Evolutionary conservation across 345 rosid genomes (phyloP).

Genomic region (Erodium maritimum): DNA sequence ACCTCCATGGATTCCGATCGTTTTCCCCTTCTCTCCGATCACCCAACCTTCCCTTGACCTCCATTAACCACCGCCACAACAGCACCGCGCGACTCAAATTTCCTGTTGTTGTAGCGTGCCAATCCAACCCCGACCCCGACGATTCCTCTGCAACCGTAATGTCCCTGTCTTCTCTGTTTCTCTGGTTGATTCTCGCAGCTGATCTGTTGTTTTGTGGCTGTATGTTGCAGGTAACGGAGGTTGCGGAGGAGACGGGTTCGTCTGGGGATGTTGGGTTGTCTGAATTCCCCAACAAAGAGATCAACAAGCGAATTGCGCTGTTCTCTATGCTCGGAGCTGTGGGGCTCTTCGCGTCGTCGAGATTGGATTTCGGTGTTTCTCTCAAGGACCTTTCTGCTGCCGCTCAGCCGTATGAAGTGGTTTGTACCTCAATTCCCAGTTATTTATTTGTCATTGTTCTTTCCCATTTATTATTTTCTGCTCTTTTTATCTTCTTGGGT

Average conservation of each 20-base stretch:
- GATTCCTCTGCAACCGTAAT: slow-evolving; percentile 18
- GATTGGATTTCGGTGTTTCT: slow-evolving; percentile 74
- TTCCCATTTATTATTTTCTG: too few relatives aligned
- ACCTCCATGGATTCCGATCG: slow-evolving; percentile 29
- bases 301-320: slow-evolving; percentile 44
- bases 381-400: slow-evolving; percentile 59
- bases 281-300: slow-evolving; percentile 48
- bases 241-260: slow-evolving; percentile 19
- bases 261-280: slow-evolving; percentile 30
- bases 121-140: slow-evolving; percentile 22
- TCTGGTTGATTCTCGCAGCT: neutral
- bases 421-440: slow-evolving; percentile 1
- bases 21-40: slow-evolving; percentile 11
- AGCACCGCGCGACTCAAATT: slow-evolving; percentile 10
- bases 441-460: too few relatives aligned
- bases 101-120: slow-evolving; percentile 26
- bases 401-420: slow-evolving; percentile 72
- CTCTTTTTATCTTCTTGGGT: too few relatives aligned
- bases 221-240: slow-evolving; percentile 37
- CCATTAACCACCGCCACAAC: slow-evolving; percentile 3
- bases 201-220: slow-evolving; percentile 1
- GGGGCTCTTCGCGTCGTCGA: slow-evolving; percentile 42
- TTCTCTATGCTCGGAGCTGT: slow-evolving; percentile 41
- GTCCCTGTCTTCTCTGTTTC: neutral
- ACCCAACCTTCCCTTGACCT: slow-evolving; percentile 4